Conservation (phyloP, 2,329 filamentous ascomycete genomes). For the Venturia aucupariae region DNA sequence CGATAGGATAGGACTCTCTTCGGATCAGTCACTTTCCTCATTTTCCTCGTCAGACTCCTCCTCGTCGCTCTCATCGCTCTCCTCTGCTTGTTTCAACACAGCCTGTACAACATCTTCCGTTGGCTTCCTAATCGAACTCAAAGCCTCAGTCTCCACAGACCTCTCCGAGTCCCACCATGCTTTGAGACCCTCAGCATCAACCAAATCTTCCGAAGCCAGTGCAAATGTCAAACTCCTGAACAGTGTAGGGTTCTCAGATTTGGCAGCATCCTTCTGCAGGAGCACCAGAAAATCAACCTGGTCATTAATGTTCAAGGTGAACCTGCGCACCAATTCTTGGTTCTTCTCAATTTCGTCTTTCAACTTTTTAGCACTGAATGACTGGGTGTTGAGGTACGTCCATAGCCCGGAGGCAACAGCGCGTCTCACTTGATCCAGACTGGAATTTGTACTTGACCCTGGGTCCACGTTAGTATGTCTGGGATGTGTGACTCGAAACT, state of each 20-base stretch:
- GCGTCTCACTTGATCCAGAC: slow-evolving; percentile 76
- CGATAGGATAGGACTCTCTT: no score
- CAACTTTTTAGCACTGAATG: neutral
- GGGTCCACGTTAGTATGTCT: neutral
- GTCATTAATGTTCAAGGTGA: slow-evolving; percentile 36
- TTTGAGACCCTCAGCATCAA: slow-evolving; percentile 83
- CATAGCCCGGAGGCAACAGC: slow-evolving; percentile 81
- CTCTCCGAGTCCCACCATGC: slow-evolving; percentile 78
- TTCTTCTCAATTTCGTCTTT: slow-evolving; percentile 28
- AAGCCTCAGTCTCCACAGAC: slow-evolving; percentile 56
- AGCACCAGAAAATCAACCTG: slow-evolving; percentile 80
- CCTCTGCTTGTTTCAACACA: slow-evolving; percentile 33
- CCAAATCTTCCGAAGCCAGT: slow-evolving; percentile 71
- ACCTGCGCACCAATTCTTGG: slow-evolving; percentile 23
- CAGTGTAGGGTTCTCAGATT: slow-evolving; percentile 24
- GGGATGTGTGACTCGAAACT: neutral
- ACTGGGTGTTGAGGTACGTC: slow-evolving; percentile 63
- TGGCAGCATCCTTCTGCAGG: slow-evolving; percentile 69
- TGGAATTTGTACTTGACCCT: slow-evolving; percentile 63
- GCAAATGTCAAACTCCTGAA: neutral
- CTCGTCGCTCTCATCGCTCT: slow-evolving; percentile 41
- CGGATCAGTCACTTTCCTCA: slow-evolving; percentile 16
- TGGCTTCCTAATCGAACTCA: slow-evolving; percentile 62
- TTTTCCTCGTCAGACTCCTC: slow-evolving; percentile 23
- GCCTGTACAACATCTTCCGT: slow-evolving; percentile 52